These are phyloP conservation scores for Cyclotella cryptica DNA, from an alignment of 108 stramenopile species.

Conservation along the genomic window DNA sequence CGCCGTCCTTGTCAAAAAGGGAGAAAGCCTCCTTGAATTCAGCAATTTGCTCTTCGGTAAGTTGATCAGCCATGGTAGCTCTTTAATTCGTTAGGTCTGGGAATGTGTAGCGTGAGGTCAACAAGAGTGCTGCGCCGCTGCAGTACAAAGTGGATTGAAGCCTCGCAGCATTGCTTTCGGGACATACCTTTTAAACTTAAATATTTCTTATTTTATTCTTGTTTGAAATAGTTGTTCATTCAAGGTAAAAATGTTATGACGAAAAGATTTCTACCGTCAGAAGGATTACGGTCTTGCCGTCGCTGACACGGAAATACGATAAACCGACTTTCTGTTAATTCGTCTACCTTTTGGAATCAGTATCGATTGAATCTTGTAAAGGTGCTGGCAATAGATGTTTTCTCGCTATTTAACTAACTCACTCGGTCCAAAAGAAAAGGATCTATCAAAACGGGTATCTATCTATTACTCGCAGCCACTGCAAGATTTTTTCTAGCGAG, in stretches of 20 bases:
- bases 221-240: too few relatives aligned
- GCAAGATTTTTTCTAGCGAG: too few relatives aligned
- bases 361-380: not conserved
- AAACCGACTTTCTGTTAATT: not conserved
- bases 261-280: too few relatives aligned
- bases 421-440: too few relatives aligned
- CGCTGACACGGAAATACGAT: not conserved
- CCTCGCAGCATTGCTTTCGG: too few relatives aligned
- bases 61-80: conserved; percentile 92
- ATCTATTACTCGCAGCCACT: too few relatives aligned
- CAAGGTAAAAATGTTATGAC: too few relatives aligned
- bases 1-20: conserved; percentile 99
- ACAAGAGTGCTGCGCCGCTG: not conserved
- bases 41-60: conserved; percentile 96
- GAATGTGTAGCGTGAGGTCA: not conserved
- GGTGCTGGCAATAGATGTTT: not conserved
- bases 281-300: not conserved
- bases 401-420: too few relatives aligned
- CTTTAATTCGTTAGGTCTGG: not conserved
- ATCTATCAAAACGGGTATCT: too few relatives aligned
- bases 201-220: too few relatives aligned
- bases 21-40: conserved; percentile 99
- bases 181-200: too few relatives aligned
- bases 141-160: too few relatives aligned
- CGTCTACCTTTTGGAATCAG: not conserved